A percentile compares a stretch with the other conserved stretches of the same genome.
Conservation (phyloP, 2,329 filamentous ascomycete genomes). For the Dothiorella sarmentorum region DNA sequence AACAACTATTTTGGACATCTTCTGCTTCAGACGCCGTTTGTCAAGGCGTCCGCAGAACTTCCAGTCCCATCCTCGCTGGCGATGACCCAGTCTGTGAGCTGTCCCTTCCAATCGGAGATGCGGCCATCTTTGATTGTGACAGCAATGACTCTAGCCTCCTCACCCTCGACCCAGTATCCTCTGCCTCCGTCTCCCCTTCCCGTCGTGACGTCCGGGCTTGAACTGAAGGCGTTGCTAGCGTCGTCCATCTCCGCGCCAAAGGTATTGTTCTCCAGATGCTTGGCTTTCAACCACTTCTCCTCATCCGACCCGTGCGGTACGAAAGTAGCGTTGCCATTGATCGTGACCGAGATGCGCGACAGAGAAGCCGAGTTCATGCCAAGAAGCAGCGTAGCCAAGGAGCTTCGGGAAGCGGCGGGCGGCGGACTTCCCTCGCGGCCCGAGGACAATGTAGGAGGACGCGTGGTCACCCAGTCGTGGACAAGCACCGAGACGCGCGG, state of each 20-base stretch:
- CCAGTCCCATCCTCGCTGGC: slow-evolving; percentile 15
- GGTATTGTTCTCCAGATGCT: slow-evolving; percentile 89
- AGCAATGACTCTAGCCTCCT: slow-evolving; percentile 82
- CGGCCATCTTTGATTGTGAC: slow-evolving; percentile 81
- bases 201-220: slow-evolving; percentile 34
- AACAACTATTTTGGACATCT: background rate
- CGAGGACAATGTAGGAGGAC: slow-evolving; percentile 68
- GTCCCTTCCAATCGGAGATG: slow-evolving; percentile 94
- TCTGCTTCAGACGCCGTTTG: slow-evolving; percentile 15
- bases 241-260: slow-evolving; percentile 55
- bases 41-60: background rate
- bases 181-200: slow-evolving; percentile 48
- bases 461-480: slow-evolving; percentile 95
- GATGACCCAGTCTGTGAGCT: slow-evolving; percentile 71
- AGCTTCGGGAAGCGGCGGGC: slow-evolving; percentile 59
- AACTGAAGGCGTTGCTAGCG: slow-evolving; percentile 24
- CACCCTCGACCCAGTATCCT: slow-evolving; percentile 70
- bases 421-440: slow-evolving; percentile 59
- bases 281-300: slow-evolving; percentile 76
- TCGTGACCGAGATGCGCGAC: slow-evolving; percentile 85
- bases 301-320: slow-evolving; percentile 72
- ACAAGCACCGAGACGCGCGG: slow-evolving; percentile 90
- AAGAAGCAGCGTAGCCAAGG: slow-evolving; percentile 76
- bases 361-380: slow-evolving; percentile 89
- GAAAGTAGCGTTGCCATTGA: slow-evolving; percentile 80